These are phyloP conservation scores for Gnetum montanum DNA, from an alignment of 75 land plant species.

Conservation along the genomic window DNA sequence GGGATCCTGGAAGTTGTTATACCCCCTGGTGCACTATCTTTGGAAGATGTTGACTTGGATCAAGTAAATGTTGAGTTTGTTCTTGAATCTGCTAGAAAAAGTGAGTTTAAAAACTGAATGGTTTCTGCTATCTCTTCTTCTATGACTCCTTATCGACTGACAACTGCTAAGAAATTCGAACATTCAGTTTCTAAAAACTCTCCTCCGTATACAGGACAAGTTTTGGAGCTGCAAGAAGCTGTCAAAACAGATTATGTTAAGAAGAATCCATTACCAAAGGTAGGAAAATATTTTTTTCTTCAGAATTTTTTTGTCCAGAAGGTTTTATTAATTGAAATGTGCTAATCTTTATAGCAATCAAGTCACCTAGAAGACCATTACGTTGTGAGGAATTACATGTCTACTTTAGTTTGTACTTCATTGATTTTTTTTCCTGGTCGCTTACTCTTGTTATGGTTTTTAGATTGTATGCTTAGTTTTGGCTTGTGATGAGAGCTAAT, in stretches of 20 bases:
- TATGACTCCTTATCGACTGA: background rate
- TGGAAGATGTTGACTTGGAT: conserved; percentile 30
- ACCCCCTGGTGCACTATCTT: conserved; percentile 30
- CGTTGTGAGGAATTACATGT: too few species aligned
- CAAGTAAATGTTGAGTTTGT: conserved; percentile 32
- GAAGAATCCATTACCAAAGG: conserved; percentile 19
- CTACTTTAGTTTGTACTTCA: too few species aligned
- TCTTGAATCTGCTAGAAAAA: conserved; percentile 32
- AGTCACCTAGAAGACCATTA: too few species aligned
- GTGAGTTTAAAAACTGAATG: background rate
- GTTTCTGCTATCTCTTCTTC: background rate
- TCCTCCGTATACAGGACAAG: conserved; percentile 11
- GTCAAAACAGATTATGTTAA: conserved; percentile 16
- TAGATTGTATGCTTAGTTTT: too few species aligned
- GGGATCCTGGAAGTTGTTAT: conserved; percentile 25
- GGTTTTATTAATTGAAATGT: too few species aligned
- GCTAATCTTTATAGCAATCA: too few species aligned
- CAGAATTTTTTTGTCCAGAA: too few species aligned
- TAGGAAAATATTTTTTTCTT: too few species aligned
- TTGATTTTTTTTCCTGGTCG: too few species aligned
- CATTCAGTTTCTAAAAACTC: background rate
- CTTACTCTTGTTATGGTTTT: too few species aligned
- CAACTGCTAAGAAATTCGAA: background rate
- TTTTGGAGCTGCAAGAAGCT: conserved; percentile 30
- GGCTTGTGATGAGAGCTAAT: too few species aligned